phyloP scores from a whole-genome alignment of 2,329 filamentous ascomycete genomes.

The Madurella mycetomatis region DNA sequence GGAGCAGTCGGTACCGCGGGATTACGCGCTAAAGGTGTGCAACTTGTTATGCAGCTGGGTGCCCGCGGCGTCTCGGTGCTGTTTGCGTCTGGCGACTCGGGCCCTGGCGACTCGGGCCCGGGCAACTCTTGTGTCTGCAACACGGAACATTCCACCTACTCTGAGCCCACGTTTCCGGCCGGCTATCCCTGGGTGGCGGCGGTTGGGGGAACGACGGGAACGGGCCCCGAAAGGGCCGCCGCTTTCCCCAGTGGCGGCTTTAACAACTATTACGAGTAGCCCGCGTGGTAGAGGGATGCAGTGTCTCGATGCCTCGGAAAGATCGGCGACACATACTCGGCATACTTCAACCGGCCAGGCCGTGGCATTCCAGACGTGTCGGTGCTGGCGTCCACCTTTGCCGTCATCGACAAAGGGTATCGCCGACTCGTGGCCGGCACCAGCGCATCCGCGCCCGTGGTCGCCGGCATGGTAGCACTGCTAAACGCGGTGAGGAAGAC shows the following conservation, averaged over 20 bases:
- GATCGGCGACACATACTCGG: constrained; percentile 41
- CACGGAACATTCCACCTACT: constrained; percentile 48
- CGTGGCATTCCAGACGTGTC: constrained; percentile 49
- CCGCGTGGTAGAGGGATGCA: constrained; percentile 37
- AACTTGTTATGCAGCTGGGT: constrained; percentile 60
- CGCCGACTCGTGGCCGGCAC: constrained; percentile 27
- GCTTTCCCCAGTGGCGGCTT: constrained; percentile 41
- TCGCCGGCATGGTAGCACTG: constrained; percentile 40
- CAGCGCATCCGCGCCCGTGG: constrained; percentile 38
- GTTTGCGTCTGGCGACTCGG: constrained; percentile 55
- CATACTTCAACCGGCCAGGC: constrained; percentile 40
- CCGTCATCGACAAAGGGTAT: constrained; percentile 27
- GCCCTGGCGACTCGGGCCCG: constrained; percentile 61
- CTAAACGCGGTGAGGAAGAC: constrained; percentile 41
- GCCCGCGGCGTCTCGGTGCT: constrained; percentile 63
- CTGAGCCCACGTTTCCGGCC: constrained; percentile 52
- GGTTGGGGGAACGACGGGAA: constrained; percentile 52
- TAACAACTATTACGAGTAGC: constrained; percentile 41
- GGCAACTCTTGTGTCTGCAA: constrained; percentile 57
- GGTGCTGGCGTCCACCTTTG: constrained; percentile 44
- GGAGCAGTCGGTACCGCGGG: constrained; percentile 58
- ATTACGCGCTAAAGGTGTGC: constrained; percentile 60
- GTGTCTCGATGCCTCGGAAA: constrained; percentile 37
- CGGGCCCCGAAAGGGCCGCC: constrained; percentile 26
- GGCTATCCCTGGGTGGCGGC: constrained; percentile 55